Evolutionary conservation across 2,329 filamentous ascomycete genomes (phyloP).

Genomic region (Aspergillus uvarum): DNA sequence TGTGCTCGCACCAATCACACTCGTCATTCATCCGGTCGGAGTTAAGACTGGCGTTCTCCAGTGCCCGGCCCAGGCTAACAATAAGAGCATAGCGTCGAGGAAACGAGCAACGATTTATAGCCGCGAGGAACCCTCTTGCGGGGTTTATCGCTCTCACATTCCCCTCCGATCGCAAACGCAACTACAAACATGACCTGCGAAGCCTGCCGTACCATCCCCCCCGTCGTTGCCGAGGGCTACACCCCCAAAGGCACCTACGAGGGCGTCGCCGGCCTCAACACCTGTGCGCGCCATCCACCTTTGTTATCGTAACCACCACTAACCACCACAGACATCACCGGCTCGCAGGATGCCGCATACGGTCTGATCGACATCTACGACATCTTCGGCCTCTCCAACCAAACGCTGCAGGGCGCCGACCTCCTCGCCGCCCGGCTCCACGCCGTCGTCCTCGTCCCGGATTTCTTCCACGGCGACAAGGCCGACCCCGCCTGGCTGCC

Average conservation of each 20-base stretch:
- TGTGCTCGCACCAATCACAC: background rate
- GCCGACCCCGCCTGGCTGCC: slow-evolving; percentile 54
- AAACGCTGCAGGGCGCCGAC: slow-evolving; percentile 69
- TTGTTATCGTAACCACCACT: background rate
- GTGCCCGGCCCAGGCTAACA: background rate
- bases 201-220: slow-evolving; percentile 43
- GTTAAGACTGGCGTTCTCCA: too few species aligned
- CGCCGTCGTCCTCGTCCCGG: slow-evolving; percentile 44
- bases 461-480: slow-evolving; percentile 47
- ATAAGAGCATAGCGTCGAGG: background rate
- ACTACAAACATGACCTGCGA: slow-evolving; percentile 27
- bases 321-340: slow-evolving; percentile 32
- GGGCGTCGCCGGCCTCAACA: slow-evolving; percentile 57
- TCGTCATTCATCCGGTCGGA: too few species aligned
- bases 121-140: background rate
- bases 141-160: background rate
- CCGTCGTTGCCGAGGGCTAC: slow-evolving; percentile 58
- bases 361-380: slow-evolving; percentile 65
- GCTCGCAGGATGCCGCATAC: slow-evolving; percentile 53
- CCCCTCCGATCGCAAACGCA: too few species aligned
- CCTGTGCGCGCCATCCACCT: slow-evolving; percentile 38
- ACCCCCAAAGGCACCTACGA: slow-evolving; percentile 57
- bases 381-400: slow-evolving; percentile 65
- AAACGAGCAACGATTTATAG: background rate
- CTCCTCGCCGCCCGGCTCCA: slow-evolving; percentile 41